Conservation (phyloP, 1,284 basidiomycete species). For the Farysia itapuensis region DNA sequence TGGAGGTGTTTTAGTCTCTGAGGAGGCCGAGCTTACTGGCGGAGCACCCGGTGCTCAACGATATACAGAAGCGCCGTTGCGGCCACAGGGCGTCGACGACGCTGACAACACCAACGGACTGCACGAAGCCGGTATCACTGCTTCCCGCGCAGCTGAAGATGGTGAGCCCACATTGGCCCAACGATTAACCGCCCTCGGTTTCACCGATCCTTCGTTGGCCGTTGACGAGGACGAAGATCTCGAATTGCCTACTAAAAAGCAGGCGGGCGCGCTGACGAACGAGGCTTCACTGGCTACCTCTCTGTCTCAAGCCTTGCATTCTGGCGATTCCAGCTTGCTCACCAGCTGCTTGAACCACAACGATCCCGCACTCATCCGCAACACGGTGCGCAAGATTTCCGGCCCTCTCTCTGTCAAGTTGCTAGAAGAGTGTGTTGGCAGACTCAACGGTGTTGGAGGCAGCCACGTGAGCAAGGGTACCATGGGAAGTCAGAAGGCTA, state of each 20-base stretch:
- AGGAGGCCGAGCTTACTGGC: conserved; percentile 27
- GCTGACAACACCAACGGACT: conserved; percentile 14
- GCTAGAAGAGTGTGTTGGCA: conserved; percentile 83
- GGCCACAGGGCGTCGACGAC: conserved; percentile 21
- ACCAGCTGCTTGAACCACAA: conserved; percentile 86
- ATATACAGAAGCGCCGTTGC: conserved; percentile 37
- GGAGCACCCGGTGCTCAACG: conserved; percentile 34
- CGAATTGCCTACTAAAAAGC: conserved; percentile 18
- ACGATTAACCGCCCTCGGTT: conserved; percentile 39
- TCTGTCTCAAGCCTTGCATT: conserved; percentile 93
- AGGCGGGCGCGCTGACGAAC: conserved; percentile 65
- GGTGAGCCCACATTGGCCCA: conserved; percentile 45
- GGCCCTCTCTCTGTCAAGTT: conserved; percentile 86
- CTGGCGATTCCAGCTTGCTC: conserved; percentile 82
- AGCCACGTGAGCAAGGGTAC: conserved; percentile 44
- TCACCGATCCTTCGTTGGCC: conserved; percentile 21
- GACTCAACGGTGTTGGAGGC: conserved; percentile 76
- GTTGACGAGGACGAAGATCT: conserved; percentile 29
- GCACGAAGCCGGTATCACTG: conserved; percentile 13
- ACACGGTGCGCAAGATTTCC: conserved; percentile 84
- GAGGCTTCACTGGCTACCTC: conserved; percentile 89
- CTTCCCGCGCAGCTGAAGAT: background rate
- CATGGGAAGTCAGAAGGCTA: conserved; percentile 54
- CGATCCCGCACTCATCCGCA: conserved; percentile 76
- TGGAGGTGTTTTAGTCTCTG: conserved; percentile 10